Base-by-base conservation (phyloP, 2,329 filamentous ascomycete species). In the Bipolaris oryzae region DNA sequence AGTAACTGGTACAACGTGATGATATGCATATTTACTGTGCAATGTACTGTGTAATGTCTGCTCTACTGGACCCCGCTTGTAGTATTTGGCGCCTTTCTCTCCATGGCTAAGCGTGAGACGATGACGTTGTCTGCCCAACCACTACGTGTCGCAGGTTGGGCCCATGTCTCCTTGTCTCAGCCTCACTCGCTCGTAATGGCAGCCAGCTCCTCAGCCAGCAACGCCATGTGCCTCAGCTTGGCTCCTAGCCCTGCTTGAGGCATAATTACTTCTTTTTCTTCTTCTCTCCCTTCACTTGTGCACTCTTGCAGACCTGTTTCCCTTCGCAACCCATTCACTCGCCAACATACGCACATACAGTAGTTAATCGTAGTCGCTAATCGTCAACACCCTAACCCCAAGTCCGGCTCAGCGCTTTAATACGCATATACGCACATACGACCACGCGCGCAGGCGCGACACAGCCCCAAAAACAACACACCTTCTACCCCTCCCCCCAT, bases 141-240 rank as follows among this genome's bases (percentile, higher is more conserved):
- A 39, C 20, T 20, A 21, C 38, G 31, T 43, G 52, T 50, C 52
- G 52, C 52, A 52, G 28, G 31, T 50, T 23, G 51, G 21, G 21
- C 42, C 28, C 42, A 55, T 50, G 31, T 16, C 20, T 23, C 31
- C 39, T 42, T 39, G 55, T 54, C 55, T 58, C 55, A 58, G 46
- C 37, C 35, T 47, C 11, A 34, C 31, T 47, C 11, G 38, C 31
- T 47, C 11, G 38, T 47, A 31, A 51, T 51, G 39, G 47, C 16
- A 55, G 25, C 46, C 46, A 38, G 25, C 25, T 28, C 50, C 50
- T 55, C 52, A 50, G 52, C 51, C 52, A 58, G 55, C 55, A 50
- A 51, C 52, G n/a, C 54, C 37, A 54, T 28, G 55, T 58, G 55
- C 52, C 38, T 55, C 55, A 55, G 51, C 44, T 44, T 13, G 23